Percentiles rank a stretch among this genome's conserved stretches.
Conservation (phyloP, 306 rosid species). For the Pyrus communis region DNA sequence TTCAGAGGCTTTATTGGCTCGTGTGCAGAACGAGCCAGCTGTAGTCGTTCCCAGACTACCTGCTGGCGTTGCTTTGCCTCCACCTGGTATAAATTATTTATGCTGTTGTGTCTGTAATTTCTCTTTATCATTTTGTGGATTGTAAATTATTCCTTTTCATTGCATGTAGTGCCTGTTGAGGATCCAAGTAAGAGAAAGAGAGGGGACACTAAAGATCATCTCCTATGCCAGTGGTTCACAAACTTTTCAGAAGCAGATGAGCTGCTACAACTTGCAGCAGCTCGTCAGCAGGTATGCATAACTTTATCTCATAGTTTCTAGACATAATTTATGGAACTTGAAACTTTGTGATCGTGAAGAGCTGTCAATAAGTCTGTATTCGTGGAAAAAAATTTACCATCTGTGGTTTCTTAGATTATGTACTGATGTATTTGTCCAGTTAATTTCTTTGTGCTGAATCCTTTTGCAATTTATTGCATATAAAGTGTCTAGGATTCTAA, state of each 20-base stretch:
- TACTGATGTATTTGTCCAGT: background rate
- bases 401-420: background rate
- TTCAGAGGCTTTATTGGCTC: conserved; percentile 57
- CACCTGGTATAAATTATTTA: conserved; percentile 40
- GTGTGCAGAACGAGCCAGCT: conserved; percentile 52
- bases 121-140: conserved; percentile 9
- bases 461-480: background rate
- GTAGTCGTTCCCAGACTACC: conserved; percentile 55
- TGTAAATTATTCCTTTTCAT: background rate
- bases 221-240: conserved; percentile 58
- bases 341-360: background rate
- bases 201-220: conserved; percentile 69
- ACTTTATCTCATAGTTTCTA: background rate
- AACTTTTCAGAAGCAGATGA: conserved; percentile 87
- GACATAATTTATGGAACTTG: background rate
- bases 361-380: background rate
- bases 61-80: conserved; percentile 50
- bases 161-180: conserved; percentile 53
- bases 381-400: background rate
- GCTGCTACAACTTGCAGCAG: conserved; percentile 74
- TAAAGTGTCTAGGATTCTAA: background rate
- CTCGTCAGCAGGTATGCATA: conserved; percentile 62
- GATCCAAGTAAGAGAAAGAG: conserved; percentile 54
- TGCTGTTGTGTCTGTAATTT: conserved; percentile 2
- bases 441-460: background rate